Percentiles rank a stretch among this genome's conserved stretches.
Evolutionary conservation across 192 early-diverging fungal genomes (phyloP).

Genomic region (Gigaspora rosea): DNA sequence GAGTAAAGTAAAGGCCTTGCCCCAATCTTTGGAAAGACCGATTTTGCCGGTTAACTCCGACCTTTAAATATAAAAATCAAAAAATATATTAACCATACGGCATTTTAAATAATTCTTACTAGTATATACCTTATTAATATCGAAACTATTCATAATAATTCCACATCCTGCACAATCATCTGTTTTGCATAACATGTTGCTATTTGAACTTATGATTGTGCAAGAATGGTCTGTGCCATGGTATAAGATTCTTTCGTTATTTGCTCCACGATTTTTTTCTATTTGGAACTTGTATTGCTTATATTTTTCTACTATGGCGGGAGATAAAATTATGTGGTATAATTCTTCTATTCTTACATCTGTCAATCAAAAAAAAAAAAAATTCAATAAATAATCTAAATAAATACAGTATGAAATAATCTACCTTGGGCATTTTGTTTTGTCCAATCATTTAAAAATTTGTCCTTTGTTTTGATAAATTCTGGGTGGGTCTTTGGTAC

Average conservation of each 20-base stretch:
- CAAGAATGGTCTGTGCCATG: slow-evolving; percentile 31
- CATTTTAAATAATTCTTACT: not conserved
- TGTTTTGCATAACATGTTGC: not conserved
- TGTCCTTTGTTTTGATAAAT: not conserved
- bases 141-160: slow-evolving; percentile 29
- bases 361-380: not conserved
- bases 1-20: slow-evolving; percentile 28
- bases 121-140: not conserved
- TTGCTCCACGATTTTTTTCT: not conserved
- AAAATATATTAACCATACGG: not conserved
- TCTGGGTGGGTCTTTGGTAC: not conserved
- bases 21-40: slow-evolving; percentile 22
- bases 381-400: too few species aligned
- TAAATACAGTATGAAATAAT: not conserved
- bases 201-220: not conserved
- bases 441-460: slow-evolving; percentile 23
- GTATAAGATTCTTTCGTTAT: slow-evolving; percentile 19
- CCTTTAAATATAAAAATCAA: not conserved
- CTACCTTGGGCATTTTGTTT: slow-evolving; percentile 9
- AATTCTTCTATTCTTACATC: slow-evolving; percentile 16
- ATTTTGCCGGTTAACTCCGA: slow-evolving; percentile 8
- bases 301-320: not conserved
- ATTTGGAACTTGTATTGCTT: not conserved
- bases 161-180: slow-evolving; percentile 25
- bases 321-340: slow-evolving; percentile 1